A percentile compares a stretch with the other conserved stretches of the same genome.
Evolutionary conservation across 495 filamentous ascomycete species (phyloP).

Genomic region (Aspergillus diversus): DNA sequence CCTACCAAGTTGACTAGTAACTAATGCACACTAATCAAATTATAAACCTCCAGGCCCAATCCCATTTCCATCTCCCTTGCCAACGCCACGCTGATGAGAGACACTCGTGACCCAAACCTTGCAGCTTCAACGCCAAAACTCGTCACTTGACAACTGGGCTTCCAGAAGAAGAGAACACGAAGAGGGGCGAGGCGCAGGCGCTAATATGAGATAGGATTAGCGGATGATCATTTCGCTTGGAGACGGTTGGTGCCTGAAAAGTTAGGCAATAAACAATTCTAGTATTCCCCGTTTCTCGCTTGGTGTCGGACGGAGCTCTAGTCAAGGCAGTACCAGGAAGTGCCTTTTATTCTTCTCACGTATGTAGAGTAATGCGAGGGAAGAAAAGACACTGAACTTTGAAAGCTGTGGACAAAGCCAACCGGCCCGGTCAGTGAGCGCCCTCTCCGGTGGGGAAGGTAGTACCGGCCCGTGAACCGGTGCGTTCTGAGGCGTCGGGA

Average conservation of each 20-base stretch:
- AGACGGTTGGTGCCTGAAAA: background rate
- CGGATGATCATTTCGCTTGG: background rate
- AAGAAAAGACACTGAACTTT: background rate
- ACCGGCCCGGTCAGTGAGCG: conserved; percentile 28
- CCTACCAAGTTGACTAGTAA: too few relatives aligned
- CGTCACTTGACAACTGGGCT: too few relatives aligned
- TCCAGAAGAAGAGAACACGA: too few relatives aligned
- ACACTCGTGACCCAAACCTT: too few relatives aligned
- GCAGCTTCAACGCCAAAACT: too few relatives aligned
- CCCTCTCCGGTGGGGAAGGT: conserved; percentile 21
- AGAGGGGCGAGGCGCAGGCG: background rate
- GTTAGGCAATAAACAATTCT: background rate
- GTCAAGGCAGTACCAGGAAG: background rate
- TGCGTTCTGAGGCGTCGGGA: conserved; percentile 8
- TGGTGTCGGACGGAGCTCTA: background rate
- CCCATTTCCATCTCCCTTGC: too few relatives aligned
- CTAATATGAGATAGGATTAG: background rate
- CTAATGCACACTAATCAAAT: too few relatives aligned
- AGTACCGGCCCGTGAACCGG: conserved; percentile 29
- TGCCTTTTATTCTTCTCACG: background rate
- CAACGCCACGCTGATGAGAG: too few relatives aligned
- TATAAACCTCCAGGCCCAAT: too few relatives aligned
- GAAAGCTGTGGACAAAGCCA: background rate
- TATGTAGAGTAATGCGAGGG: background rate
- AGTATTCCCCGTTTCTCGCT: background rate